Base-by-base conservation (phyloP, 2,329 filamentous ascomycete genomes). In the Aureobasidium subglaciale region DNA sequence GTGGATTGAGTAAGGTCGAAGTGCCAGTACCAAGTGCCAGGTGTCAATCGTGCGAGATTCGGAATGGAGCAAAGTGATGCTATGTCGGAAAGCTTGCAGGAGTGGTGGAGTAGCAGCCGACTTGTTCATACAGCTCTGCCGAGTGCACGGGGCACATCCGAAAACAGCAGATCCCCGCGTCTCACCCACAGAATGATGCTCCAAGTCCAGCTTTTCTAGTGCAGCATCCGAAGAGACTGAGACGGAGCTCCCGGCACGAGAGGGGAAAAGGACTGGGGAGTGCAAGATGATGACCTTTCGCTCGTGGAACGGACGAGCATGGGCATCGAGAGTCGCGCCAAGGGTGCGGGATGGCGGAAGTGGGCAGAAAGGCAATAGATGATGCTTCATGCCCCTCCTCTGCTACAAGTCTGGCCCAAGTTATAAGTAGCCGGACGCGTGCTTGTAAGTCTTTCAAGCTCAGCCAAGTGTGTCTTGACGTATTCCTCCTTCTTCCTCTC, bases 141-240 rank as follows among this genome's bases (percentile, higher is more conserved):
- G 46, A 29, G 24, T 20, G 46, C 46, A 38, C 24, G 32, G 46
- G 9, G n/a, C 45, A 48, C 46, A 37, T 50, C 46, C 13, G 46
- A 50, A 16, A 7, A 11, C 30, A 6, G 20, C 8, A 13, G 9
- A 48, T 10, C 30, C 45, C 45, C 45, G 30, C 45, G 9, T 4
- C n/a, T 15, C 30, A 15, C 35, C 24, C 45, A 18, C 29, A 34
- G 45, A 48, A 35, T 16, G 20, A 34, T n/a, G 30, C 20, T 25
- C 30, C 45, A 48, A 35, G 20, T 48, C 35, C 3, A 16, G n/a
- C 5, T 18, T 25, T 16, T 16, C 43, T 24, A 13, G 30, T 30
- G 18, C 18, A n/a, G 7, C 29, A 3, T 35, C 43, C 29, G 43
- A 38, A 20, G 4, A 5, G 9, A 15, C 6, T 15, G n/a, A 11